A percentile compares a stretch with the other conserved stretches of the same genome.
Conservation (phyloP, 768 basidiomycete species). For the Xerocomellus intermedius region DNA sequence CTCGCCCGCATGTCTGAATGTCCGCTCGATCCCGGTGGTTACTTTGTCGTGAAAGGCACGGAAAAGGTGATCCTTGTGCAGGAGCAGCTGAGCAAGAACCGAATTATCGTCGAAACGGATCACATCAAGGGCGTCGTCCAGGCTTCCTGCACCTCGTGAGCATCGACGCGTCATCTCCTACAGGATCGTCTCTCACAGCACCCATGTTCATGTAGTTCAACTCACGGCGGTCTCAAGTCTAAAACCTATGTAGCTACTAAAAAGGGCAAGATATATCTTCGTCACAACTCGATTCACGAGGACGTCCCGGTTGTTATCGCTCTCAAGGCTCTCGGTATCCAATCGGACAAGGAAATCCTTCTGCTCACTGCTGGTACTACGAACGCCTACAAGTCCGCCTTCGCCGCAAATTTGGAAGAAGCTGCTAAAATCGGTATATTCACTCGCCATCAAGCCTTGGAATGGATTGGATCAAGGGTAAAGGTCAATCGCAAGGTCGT, state of each 20-base stretch:
- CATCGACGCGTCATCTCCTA: conserved; percentile 11
- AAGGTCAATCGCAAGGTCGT: conserved; percentile 81
- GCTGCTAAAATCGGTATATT: conserved; percentile 88
- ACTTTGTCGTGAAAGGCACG: conserved; percentile 98
- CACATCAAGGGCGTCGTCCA: conserved; percentile 85
- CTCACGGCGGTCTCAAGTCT: conserved; percentile 84
- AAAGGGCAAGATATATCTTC: conserved; percentile 90
- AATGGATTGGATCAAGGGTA: conserved; percentile 92
- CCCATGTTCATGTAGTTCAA: conserved; percentile 49
- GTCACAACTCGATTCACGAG: conserved; percentile 96
- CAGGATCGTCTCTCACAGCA: conserved; percentile 7
- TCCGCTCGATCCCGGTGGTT: conserved; percentile 98
- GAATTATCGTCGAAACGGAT: conserved; percentile 98
- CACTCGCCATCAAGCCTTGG: conserved; percentile 90
- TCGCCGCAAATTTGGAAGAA: conserved; percentile 92
- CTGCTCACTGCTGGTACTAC: conserved; percentile 90
- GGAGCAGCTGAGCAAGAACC: conserved; percentile 97
- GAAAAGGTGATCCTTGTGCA: conserved; percentile 99
- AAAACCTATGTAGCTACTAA: conserved; percentile 98
- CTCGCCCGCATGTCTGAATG: conserved; percentile 96
- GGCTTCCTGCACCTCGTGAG: conserved; percentile 95
- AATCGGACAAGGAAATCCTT: conserved; percentile 97
- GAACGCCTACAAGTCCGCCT: conserved; percentile 81
- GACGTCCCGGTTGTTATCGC: conserved; percentile 96
- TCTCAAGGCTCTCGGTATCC: conserved; percentile 93